Conservation (phyloP, 495 filamentous ascomycete species). For the Trichoderma orchidacearum region DNA sequence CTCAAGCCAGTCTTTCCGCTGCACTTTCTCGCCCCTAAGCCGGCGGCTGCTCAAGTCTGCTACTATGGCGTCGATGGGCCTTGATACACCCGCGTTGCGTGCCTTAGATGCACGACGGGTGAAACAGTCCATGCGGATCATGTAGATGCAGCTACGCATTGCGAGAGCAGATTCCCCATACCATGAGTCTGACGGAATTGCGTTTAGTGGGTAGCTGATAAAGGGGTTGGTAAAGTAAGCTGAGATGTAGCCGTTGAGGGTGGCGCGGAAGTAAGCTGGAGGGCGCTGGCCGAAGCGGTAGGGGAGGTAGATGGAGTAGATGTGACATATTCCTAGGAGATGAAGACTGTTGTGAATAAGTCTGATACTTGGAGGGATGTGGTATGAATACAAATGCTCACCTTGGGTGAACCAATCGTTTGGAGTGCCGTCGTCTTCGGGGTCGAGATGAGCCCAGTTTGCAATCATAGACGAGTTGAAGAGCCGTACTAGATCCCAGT, state of each 20-base stretch:
- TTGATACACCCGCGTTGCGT: background rate
- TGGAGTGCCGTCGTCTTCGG: background rate
- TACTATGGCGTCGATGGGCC: background rate
- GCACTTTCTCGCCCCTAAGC: background rate
- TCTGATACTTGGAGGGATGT: background rate
- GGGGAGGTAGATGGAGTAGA: background rate
- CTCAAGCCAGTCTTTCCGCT: background rate
- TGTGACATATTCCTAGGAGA: background rate
- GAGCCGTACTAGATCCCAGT: background rate
- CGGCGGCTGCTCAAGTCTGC: background rate
- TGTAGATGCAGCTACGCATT: too few species aligned
- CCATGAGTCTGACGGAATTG: too few species aligned
- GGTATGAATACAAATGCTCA: background rate
- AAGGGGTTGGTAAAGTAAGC: too few species aligned
- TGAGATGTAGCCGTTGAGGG: too few species aligned
- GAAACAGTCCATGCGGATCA: background rate
- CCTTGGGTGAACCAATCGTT: background rate
- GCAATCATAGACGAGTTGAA: background rate
- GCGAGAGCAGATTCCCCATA: too few species aligned
- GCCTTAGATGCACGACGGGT: background rate
- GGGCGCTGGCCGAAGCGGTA: too few species aligned
- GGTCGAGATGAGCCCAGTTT: background rate
- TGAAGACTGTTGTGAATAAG: too few species aligned
- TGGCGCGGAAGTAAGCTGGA: too few species aligned
- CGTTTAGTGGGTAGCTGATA: too few species aligned